phyloP scores from a whole-genome alignment of 2,329 filamentous ascomycete species.

The Zymoseptoria pseudotritici region DNA sequence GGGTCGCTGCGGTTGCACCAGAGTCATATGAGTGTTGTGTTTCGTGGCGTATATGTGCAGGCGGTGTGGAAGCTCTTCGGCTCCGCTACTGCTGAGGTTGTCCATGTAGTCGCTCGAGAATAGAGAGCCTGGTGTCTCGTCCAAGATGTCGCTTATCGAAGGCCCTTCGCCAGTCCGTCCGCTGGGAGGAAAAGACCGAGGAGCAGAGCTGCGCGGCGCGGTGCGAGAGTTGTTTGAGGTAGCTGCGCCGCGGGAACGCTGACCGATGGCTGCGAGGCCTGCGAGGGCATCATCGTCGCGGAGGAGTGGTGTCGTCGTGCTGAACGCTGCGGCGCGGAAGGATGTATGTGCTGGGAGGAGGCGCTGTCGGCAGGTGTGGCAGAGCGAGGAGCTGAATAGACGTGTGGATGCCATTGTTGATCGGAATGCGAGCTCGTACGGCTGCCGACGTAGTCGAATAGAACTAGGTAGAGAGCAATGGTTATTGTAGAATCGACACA shows the following conservation, averaged over 20 bases:
- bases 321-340: conserved; percentile 21
- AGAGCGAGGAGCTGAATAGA: conserved; percentile 29
- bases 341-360: conserved; percentile 23
- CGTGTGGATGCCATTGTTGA: conserved; percentile 18
- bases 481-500: not conserved
- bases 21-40: conserved; percentile 92
- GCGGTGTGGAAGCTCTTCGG: conserved; percentile 55
- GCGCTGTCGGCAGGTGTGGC: conserved; percentile 32
- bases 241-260: not conserved
- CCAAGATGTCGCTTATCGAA: not conserved
- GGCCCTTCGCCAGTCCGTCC: not conserved
- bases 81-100: conserved; percentile 12
- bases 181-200: conserved; percentile 55
- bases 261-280: not conserved
- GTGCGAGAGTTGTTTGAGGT: conserved; percentile 45
- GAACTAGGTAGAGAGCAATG: too few species aligned
- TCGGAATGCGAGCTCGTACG: not conserved
- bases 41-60: conserved; percentile 80
- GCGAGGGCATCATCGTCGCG: not conserved
- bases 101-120: conserved; percentile 5
- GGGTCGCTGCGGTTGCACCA: conserved; percentile 58
- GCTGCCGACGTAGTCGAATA: not conserved
- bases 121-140: conserved; percentile 3
- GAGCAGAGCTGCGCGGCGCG: conserved; percentile 70
- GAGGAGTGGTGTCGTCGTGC: not conserved